phyloP scores from a whole-genome alignment of 768 basidiomycete genomes.

The Steccherinum ochraceum region DNA sequence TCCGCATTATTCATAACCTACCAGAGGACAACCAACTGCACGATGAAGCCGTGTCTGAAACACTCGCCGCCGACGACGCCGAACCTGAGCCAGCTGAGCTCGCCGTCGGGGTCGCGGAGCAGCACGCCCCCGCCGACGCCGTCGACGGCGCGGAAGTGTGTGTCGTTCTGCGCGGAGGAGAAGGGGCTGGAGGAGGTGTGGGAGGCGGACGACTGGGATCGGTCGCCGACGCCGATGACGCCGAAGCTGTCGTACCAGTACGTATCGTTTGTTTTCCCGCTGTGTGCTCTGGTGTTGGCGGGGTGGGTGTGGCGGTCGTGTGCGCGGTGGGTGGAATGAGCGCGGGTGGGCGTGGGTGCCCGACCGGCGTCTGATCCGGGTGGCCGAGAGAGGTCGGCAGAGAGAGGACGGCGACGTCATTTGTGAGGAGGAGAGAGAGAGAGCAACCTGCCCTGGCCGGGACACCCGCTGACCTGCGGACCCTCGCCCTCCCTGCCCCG shows the following conservation, averaged over 20 bases:
- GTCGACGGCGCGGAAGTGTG: constrained; percentile 9
- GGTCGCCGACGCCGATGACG: constrained; percentile 14
- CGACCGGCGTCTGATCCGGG: too few species aligned
- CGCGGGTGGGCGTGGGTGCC: too few species aligned
- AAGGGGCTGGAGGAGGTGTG: constrained; percentile 14
- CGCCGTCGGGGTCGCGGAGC: constrained; percentile 2
- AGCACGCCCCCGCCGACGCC: constrained; percentile 6
- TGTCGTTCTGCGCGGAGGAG: constrained; percentile 11
- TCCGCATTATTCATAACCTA: not conserved
- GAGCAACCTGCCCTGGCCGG: too few species aligned
- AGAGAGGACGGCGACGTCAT: too few species aligned
- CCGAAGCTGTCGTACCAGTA: constrained; percentile 14
- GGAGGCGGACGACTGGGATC: constrained; percentile 18
- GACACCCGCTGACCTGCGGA: too few species aligned
- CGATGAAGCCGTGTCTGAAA: constrained; percentile 17
- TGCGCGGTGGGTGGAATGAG: too few species aligned
- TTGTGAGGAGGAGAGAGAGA: too few species aligned
- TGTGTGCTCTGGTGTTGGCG: not conserved
- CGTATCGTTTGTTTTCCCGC: not conserved
- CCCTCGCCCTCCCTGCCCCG: too few species aligned
- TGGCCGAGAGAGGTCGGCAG: too few species aligned
- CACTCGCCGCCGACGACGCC: constrained; percentile 7
- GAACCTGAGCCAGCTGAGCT: not conserved
- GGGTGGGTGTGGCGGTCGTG: not conserved
- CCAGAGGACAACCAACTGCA: too few species aligned